Evolutionary conservation across 371 early-diverging fungal species (phyloP), one percentile per base, ranked within the genome.

Genomic region (Phascolomyces articulosus): DNA sequence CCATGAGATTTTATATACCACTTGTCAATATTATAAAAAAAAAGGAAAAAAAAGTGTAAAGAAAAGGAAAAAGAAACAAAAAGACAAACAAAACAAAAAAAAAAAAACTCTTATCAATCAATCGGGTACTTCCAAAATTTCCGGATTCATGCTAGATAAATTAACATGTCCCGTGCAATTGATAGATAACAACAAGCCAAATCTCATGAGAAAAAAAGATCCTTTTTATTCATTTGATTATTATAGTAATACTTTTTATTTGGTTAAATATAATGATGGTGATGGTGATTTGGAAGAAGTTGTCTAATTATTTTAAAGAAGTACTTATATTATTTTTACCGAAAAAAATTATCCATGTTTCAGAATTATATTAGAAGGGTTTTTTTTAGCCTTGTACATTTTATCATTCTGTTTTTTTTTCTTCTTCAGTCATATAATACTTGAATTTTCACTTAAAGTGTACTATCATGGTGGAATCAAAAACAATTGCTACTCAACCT

Each of bases 401-500:
- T 44, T 44, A 0, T 44, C 44, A 4, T 16, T 7, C 44, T 13
- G 4, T 44, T n/a, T 44, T n/a, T 3, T n/a, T 44, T n/a, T 44
- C 16, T n/a, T 44, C 44, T 44, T n/a, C 6, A 44, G 0, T 18
- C 16, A 13, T n/a, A 44, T n/a, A 44, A 44, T 16, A 13, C 16
- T 13, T 34, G 6, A 34, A 44, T n/a, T 6, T 44, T 8, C 16
- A 13, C 3, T 13, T 44, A n/a, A 44, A n/a, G n/a, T n/a, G n/a
- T 44, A 44, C 16, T 13, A 44, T 16, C 44, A 59, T 59, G 60
- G 60, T 59, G 1, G 47, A 59, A 40, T 79, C 86, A 40, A 74
- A 76, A 56, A 81, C 85, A 68, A 72, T 90, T 23, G 62, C 84
- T 8, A 92, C 93, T 15, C 74, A 73, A 57, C 87, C 93, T 16